A percentile compares a stretch with the other conserved stretches of the same genome.
phyloP scores from a whole-genome alignment of 306 rosid genomes.

The Arachis hypogaea region DNA sequence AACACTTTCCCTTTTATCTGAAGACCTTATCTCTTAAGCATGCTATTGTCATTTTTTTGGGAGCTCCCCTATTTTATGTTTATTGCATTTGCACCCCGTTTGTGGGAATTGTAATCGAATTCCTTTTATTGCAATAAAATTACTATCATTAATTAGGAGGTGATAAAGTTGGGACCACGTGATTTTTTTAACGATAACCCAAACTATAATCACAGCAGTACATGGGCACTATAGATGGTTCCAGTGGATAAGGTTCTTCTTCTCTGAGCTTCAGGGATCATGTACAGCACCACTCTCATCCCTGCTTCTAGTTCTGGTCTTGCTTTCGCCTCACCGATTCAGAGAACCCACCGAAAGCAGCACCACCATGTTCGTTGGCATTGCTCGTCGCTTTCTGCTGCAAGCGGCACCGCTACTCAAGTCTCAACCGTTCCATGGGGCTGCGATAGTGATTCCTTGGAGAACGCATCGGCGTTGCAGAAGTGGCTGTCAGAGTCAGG shows the following conservation, averaged over 20 bases:
- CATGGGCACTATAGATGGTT: background rate
- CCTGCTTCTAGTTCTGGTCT: constrained; percentile 47
- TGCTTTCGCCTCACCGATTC: constrained; percentile 41
- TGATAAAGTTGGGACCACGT: constrained; percentile 1
- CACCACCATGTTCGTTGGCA: background rate
- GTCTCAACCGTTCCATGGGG: constrained; percentile 71
- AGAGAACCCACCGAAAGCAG: constrained; percentile 17
- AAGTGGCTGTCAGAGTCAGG: constrained; percentile 79
- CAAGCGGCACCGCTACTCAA: constrained; percentile 43
- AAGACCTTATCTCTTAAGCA: too few relatives aligned
- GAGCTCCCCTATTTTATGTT: too few relatives aligned
- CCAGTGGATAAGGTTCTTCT: constrained; percentile 57
- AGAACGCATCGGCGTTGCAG: constrained; percentile 75
- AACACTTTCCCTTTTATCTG: too few relatives aligned
- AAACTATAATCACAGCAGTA: background rate
- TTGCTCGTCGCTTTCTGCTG: constrained; percentile 37
- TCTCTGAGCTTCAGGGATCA: constrained; percentile 57
- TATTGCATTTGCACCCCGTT: too few relatives aligned
- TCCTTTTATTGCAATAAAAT: too few relatives aligned
- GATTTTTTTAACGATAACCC: constrained; percentile 16
- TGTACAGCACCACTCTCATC: constrained; percentile 37
- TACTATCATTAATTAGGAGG: too few relatives aligned
- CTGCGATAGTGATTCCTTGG: constrained; percentile 80
- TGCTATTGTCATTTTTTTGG: too few relatives aligned
- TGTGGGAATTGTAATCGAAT: too few relatives aligned